Percentiles rank a stretch among this genome's conserved stretches.
phyloP scores from a whole-genome alignment of 768 basidiomycete genomes.

The Cyathus striatus region DNA sequence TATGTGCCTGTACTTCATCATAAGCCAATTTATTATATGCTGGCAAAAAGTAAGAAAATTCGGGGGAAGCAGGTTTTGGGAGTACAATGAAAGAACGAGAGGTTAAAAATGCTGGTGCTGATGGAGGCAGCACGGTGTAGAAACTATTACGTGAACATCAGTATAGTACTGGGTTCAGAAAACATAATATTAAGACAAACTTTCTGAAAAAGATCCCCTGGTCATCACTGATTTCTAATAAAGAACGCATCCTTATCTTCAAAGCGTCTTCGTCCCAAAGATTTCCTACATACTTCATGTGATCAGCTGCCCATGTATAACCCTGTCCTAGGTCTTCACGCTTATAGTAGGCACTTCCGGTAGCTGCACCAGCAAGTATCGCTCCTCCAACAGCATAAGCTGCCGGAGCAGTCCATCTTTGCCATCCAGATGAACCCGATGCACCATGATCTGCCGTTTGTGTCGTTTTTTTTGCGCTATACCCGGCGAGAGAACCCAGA shows the following conservation, averaged over 20 bases:
- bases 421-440: slow-evolving; percentile 31
- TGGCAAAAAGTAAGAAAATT: slow-evolving; percentile 52
- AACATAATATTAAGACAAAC: slow-evolving; percentile 35
- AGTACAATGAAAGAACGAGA: slow-evolving; percentile 77
- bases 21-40: slow-evolving; percentile 60
- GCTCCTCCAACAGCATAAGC: slow-evolving; percentile 72
- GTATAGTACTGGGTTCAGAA: not conserved
- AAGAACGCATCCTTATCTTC: slow-evolving; percentile 51
- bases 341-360: slow-evolving; percentile 79
- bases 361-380: slow-evolving; percentile 75
- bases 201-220: slow-evolving; percentile 67
- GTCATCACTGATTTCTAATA: slow-evolving; percentile 56
- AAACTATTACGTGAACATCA: slow-evolving; percentile 41
- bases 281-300: slow-evolving; percentile 84
- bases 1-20: slow-evolving; percentile 84
- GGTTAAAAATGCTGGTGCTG: slow-evolving; percentile 47
- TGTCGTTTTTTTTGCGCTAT: slow-evolving; percentile 39
- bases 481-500: slow-evolving; percentile 49
- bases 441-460: slow-evolving; percentile 10
- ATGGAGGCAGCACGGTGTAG: slow-evolving; percentile 73
- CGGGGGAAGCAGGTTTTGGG: slow-evolving; percentile 48
- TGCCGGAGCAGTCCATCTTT: slow-evolving; percentile 57
- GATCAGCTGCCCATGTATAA: slow-evolving; percentile 76
- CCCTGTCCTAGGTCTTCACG: slow-evolving; percentile 69
- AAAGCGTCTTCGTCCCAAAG: slow-evolving; percentile 77